phyloP scores from a whole-genome alignment of 495 filamentous ascomycete genomes.

The Aspergillus sclerotiicarbonarius region DNA sequence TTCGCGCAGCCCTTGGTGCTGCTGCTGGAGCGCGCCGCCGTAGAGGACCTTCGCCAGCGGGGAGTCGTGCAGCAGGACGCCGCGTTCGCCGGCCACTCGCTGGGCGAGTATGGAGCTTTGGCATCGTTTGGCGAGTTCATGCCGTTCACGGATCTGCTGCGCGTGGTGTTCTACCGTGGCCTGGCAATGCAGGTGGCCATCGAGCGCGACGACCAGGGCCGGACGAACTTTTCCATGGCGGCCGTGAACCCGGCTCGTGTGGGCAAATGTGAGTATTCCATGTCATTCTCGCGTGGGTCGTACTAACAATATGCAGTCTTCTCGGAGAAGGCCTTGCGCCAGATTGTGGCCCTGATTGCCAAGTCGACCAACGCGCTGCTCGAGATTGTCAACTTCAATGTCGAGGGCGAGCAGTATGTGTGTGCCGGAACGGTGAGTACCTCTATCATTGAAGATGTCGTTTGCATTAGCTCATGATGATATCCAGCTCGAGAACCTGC shows the following conservation, averaged over 20 bases:
- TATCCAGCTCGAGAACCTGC: not conserved
- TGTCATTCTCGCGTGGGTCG: not conserved
- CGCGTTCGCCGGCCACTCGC: conserved; percentile 5
- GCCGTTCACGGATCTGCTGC: not conserved
- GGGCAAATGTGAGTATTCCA: not conserved
- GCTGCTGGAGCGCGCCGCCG: conserved; percentile 6
- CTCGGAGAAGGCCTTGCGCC: not conserved
- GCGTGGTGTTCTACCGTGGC: conserved; percentile 5
- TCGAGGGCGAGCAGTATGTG: conserved; percentile 5
- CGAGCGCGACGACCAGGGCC: not conserved
- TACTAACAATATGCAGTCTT: conserved; percentile 8
- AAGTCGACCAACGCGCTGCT: not conserved
- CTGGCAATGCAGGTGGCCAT: conserved; percentile 9
- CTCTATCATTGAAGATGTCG: not conserved
- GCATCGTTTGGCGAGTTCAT: conserved; percentile 1
- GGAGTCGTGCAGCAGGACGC: not conserved
- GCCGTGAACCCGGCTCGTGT: conserved; percentile 5
- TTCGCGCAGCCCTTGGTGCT: conserved; percentile 8
- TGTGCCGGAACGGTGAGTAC: conserved; percentile 9
- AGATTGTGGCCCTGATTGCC: conserved; percentile 1
- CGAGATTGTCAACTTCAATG: conserved; percentile 10
- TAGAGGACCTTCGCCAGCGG: not conserved
- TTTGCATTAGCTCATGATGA: not conserved
- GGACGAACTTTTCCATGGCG: conserved; percentile 6
- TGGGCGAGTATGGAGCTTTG: conserved; percentile 4